A percentile compares a stretch with the other conserved stretches of the same genome.
Evolutionary conservation across 768 basidiomycete genomes (phyloP).

Genomic region (Auriculariales sp.): DNA sequence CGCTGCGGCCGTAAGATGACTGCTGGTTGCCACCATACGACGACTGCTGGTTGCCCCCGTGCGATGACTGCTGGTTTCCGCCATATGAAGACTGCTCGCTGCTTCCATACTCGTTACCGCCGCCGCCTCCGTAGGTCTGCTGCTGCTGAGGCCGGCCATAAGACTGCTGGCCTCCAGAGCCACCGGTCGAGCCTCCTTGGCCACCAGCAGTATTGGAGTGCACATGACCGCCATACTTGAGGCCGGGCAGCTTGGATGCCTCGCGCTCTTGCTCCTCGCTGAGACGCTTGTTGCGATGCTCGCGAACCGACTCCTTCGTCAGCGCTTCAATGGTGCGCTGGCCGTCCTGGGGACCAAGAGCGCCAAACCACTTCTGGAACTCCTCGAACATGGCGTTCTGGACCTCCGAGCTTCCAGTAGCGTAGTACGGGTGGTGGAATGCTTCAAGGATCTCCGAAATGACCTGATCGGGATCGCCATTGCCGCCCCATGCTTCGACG

Average conservation of each 20-base stretch:
- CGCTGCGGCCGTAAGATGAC: conserved; percentile 6
- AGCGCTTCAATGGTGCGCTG: conserved; percentile 31
- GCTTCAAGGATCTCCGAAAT: conserved; percentile 21
- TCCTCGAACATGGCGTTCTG: conserved; percentile 46
- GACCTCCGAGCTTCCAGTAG: conserved; percentile 33
- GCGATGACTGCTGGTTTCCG: neutral
- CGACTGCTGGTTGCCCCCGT: neutral
- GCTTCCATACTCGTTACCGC: neutral
- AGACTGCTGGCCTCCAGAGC: neutral
- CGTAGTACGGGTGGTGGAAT: conserved; percentile 60
- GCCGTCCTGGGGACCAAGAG: conserved; percentile 28
- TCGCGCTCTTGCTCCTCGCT: conserved; percentile 25
- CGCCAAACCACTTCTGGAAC: conserved; percentile 39
- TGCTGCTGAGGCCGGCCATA: neutral
- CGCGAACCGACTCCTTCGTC: conserved; percentile 43
- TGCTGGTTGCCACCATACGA: conserved; percentile 1
- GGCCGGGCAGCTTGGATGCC: neutral
- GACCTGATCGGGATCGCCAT: conserved; percentile 6
- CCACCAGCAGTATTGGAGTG: too few relatives aligned
- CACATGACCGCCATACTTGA: neutral
- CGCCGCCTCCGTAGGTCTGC: neutral
- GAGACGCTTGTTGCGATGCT: conserved; percentile 41
- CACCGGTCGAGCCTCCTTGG: neutral
- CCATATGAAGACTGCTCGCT: neutral
- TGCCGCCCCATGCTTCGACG: conserved; percentile 25